Base-by-base conservation (phyloP, 169 alveolate species). In the Plasmodium cynomolgi region DNA sequence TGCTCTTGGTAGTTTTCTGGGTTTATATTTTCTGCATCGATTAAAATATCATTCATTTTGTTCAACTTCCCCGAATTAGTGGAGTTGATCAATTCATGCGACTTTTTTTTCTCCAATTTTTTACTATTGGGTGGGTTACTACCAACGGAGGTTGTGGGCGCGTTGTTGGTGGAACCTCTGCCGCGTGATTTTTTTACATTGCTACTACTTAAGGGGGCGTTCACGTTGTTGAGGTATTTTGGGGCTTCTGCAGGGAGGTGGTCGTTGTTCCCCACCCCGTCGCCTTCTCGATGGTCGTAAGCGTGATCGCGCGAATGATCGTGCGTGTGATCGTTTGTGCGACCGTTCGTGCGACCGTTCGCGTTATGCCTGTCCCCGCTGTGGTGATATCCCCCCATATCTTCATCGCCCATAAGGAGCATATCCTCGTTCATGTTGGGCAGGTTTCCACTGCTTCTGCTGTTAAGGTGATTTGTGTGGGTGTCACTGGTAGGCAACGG, bases 1-100 rank as follows among this genome's bases (percentile, higher is more conserved):
- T 91, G 91, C 75, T 81, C 92, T 91, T 91, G 95, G 77, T 91
- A 91, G 20, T 26, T 13, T 50, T 91, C 95, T 47, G 95, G 95
- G 74, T 31, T 91, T 82, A 91, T 82, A 91, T 47, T 81, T 47
- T 82, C 92, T 26, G 92, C 85, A 82, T 91, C 72, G 11, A 91
- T 82, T 91, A 91, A 44, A 41, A 91, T 91, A 33, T 91, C 92
- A 73, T 82, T 73, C 77, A 91, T 17, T 73, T 91, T 91, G 82
- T 91, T 56, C 75, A 91, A 71, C 29, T 71, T 82, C 29, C n/a
- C 50, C 8, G 90, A 37, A 79, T 90, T 81, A 1, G 20, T 9
- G 39, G 83, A 1, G 44, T 79, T 72, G 9, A 31, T 20, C 34
- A 37, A 6, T 54, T 85, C 81, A 83, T 54, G 91, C 11, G 92